Conservation (phyloP, 306 rosid species). For the Lathyrus sativus region DNA sequence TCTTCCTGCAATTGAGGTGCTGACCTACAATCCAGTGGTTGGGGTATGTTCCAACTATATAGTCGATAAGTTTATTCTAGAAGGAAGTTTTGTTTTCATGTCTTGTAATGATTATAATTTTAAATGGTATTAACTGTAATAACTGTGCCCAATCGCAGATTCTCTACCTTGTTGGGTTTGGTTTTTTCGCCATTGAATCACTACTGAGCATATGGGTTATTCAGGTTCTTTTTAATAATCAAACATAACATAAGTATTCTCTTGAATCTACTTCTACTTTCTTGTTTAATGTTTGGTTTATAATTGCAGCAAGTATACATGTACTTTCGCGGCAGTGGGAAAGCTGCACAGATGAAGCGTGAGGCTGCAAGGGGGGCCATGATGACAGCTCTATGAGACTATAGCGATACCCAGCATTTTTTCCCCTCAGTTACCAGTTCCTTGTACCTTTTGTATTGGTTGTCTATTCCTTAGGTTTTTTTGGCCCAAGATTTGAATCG, state of each 20-base stretch:
- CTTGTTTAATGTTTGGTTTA: conserved; percentile 27
- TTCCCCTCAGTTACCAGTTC: background rate
- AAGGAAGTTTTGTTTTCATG: background rate
- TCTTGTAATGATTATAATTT: background rate
- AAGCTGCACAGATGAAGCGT: conserved; percentile 69
- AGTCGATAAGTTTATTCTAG: background rate
- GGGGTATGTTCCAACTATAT: conserved; percentile 60
- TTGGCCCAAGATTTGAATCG: conserved; percentile 25
- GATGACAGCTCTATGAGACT: conserved; percentile 76
- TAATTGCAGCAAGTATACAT: conserved; percentile 86
- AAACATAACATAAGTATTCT: background rate
- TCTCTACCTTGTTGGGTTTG: conserved; percentile 81
- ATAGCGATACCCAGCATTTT: conserved; percentile 1
- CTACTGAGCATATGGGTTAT: conserved; percentile 84
- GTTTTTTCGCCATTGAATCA: conserved; percentile 60
- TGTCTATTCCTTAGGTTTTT: background rate
- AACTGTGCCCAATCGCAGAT: conserved; percentile 50
- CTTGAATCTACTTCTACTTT: conserved; percentile 1
- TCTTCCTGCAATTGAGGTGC: conserved; percentile 68
- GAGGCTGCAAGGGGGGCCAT: conserved; percentile 71
- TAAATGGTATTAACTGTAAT: conserved; percentile 30
- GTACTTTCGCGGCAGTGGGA: conserved; percentile 93
- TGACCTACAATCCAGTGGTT: conserved; percentile 46
- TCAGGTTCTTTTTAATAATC: conserved; percentile 58
- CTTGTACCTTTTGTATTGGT: conserved; percentile 8